These are phyloP conservation scores for Ceratorhiza oryzae-sativae DNA, from an alignment of 1,284 basidiomycete species.

Conservation along the genomic window DNA sequence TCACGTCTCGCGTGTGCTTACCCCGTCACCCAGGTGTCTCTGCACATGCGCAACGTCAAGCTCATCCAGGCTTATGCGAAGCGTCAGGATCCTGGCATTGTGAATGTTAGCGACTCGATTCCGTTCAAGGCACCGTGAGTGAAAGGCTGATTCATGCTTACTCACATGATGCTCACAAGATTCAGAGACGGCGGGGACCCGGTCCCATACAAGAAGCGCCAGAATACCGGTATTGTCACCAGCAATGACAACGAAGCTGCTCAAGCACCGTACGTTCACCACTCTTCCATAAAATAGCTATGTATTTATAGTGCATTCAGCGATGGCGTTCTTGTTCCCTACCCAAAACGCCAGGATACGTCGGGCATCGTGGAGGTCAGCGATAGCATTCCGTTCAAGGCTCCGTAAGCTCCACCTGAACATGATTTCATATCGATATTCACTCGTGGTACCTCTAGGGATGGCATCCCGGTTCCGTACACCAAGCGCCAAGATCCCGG, in stretches of 20 bases:
- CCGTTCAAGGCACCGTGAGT: slow-evolving; percentile 19
- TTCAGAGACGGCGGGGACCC: not conserved
- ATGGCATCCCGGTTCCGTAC: not conserved
- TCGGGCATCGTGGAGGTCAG: not conserved
- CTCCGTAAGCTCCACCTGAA: not conserved
- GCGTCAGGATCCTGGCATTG: slow-evolving; percentile 44
- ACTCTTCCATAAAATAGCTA: not conserved
- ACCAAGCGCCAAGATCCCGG: too few species aligned
- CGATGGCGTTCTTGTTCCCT: not conserved
- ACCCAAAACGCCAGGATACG: not conserved
- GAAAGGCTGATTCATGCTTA: not conserved
- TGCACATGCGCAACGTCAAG: slow-evolving; percentile 47
- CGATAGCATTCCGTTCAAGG: slow-evolving; percentile 8
- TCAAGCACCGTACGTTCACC: slow-evolving; percentile 15
- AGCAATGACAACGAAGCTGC: slow-evolving; percentile 8
- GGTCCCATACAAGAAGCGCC: not conserved
- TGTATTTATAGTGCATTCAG: not conserved
- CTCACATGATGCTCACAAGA: not conserved
- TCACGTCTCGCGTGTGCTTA: too few species aligned
- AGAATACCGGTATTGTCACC: not conserved
- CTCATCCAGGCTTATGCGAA: slow-evolving; percentile 59
- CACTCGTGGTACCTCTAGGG: too few species aligned
- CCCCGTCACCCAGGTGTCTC: not conserved
- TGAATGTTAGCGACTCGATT: not conserved
- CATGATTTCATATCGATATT: not conserved